Evolutionary conservation across 495 filamentous ascomycete species (phyloP), one percentile per base, ranked within the genome.

Genomic region (Corynascus novoguineensis): DNA sequence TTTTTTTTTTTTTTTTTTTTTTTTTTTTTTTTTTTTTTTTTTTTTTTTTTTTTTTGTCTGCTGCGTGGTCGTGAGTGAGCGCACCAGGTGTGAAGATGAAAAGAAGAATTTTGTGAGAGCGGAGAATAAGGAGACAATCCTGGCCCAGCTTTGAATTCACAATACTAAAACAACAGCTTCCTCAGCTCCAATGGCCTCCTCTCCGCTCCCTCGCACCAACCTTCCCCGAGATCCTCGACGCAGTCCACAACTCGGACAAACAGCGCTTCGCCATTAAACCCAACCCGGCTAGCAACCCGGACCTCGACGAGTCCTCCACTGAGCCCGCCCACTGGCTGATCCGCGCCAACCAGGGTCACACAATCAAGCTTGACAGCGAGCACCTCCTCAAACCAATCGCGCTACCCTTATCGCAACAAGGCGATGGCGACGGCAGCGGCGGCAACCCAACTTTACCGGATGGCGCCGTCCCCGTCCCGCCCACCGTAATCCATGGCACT

Each of bases 291-390:
- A 55, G 65, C 50, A 63, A 66, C 60, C 62, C 68, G 4, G 73
- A 75, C 50, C 60, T 52, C 25, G 59, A 64, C 25, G 67, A 71
- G n/a, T 44, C 54, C 24, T 61, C 62, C 14, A 70, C 69, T 10
- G 73, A 86, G 37, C 82, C 88, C 0, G 67, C 79, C 1, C 74
- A 88, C 67, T 97, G 83, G 76, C 75, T 95, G 14, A 96, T 98
- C 75, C 91, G 93, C 65, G 93, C 93, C 1, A 93, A 89, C 59
- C 93, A 98, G 74, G 93, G 93, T 47, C 93, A 97, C 74, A 81
- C 76, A 63, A 82, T 91, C 68, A 77, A 75, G 46, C 72, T 98
- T 41, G 83, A 86, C 22, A 81, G 81, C 27, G 82, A 84, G 24
- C 77, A 78, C 0, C 78, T 95, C 15, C 83, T 93, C 14, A 80